A percentile compares a stretch with the other conserved stretches of the same genome.
Conservation (phyloP, 1,284 basidiomycete genomes). For the Puccinia novopanici region DNA sequence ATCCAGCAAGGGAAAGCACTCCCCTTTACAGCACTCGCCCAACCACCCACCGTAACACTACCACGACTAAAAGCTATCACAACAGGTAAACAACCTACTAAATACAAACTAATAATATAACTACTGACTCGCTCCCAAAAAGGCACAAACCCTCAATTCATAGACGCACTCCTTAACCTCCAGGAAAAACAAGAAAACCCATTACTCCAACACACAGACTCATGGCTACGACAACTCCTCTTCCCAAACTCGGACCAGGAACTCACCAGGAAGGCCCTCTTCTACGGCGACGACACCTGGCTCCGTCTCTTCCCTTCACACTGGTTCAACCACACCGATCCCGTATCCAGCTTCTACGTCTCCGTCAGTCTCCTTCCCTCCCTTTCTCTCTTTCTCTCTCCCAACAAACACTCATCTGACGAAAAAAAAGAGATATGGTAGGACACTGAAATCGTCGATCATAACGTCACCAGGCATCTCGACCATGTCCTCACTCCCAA, state of each 20-base stretch:
- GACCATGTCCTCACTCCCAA: slow-evolving; percentile 43
- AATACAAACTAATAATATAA: no score
- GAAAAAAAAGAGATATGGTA: slow-evolving; percentile 36
- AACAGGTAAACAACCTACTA: slow-evolving; percentile 46
- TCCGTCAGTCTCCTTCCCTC: slow-evolving; percentile 49
- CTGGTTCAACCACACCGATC: slow-evolving; percentile 53
- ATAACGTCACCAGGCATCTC: slow-evolving; percentile 54
- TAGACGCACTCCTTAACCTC: slow-evolving; percentile 54
- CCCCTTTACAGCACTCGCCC: slow-evolving; percentile 53
- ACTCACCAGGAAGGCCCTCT: slow-evolving; percentile 40
- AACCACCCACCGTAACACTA: slow-evolving; percentile 55
- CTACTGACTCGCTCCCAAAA: not conserved
- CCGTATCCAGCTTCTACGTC: slow-evolving; percentile 55
- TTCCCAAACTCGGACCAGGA: slow-evolving; percentile 26
- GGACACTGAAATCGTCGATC: slow-evolving; percentile 54
- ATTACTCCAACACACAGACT: slow-evolving; percentile 52
- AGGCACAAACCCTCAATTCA: slow-evolving; percentile 53
- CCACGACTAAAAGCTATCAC: slow-evolving; percentile 55
- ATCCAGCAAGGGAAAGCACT: slow-evolving; percentile 50
- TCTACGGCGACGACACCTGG: slow-evolving; percentile 55
- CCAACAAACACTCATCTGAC: not conserved
- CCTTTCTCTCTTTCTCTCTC: not conserved
- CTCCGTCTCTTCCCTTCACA: slow-evolving; percentile 52
- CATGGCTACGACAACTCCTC: slow-evolving; percentile 52
- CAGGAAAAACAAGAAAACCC: slow-evolving; percentile 42